A percentile compares a stretch with the other conserved stretches of the same genome.
Conservation (phyloP, 1,284 basidiomycete species). For the Mixia osmundae region DNA sequence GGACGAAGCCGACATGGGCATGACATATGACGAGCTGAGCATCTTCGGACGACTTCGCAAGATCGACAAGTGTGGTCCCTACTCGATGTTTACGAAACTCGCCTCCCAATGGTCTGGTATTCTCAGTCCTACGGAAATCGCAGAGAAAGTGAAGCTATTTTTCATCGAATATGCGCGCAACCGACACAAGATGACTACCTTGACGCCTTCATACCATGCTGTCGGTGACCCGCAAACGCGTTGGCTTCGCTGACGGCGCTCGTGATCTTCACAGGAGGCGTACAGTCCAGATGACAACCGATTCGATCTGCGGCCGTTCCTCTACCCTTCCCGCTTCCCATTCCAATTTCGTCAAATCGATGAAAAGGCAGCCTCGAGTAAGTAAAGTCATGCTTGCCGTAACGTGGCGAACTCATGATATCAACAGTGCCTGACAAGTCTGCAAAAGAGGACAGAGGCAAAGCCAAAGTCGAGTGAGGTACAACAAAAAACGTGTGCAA, state of each 20-base stretch:
- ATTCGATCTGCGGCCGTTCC: slow-evolving; percentile 85
- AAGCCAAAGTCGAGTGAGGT: no score
- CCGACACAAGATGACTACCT: slow-evolving; percentile 95
- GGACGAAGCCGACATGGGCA: slow-evolving; percentile 96
- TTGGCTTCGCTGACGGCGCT: slow-evolving; percentile 1
- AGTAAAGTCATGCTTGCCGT: neutral
- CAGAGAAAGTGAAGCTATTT: slow-evolving; percentile 90
- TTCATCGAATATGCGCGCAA: slow-evolving; percentile 94
- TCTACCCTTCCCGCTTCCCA: slow-evolving; percentile 79
- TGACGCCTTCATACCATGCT: slow-evolving; percentile 91
- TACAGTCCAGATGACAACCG: slow-evolving; percentile 94
- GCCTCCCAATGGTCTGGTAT: slow-evolving; percentile 39
- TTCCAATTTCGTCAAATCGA: slow-evolving; percentile 84
- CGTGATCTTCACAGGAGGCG: slow-evolving; percentile 42
- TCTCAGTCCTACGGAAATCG: slow-evolving; percentile 62
- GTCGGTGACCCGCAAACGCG: slow-evolving; percentile 19
- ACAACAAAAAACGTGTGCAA: no score
- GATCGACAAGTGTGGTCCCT: slow-evolving; percentile 89
- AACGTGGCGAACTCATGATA: neutral
- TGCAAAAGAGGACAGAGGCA: no score
- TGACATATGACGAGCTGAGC: slow-evolving; percentile 95
- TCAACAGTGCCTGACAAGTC: slow-evolving; percentile 8
- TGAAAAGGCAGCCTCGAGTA: slow-evolving; percentile 5
- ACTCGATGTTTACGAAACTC: slow-evolving; percentile 74
- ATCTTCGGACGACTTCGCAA: slow-evolving; percentile 83